Conservation (phyloP, 2,329 filamentous ascomycete genomes). For the Colletotrichum plurivorum region DNA sequence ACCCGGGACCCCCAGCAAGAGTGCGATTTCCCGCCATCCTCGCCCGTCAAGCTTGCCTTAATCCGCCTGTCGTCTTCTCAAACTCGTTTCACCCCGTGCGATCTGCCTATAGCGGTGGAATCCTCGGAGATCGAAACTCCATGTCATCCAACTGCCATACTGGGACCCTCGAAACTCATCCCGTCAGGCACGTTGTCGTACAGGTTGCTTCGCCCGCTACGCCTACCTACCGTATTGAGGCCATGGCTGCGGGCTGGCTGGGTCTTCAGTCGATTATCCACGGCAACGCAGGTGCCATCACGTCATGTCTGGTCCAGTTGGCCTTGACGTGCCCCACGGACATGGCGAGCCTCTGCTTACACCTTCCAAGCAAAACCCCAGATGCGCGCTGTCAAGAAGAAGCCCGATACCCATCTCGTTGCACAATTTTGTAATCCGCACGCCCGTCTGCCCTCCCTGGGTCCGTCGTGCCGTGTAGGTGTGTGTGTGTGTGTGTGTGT, state of each 20-base stretch:
- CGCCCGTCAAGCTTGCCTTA: background rate
- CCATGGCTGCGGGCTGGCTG: background rate
- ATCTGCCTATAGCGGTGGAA: constrained; percentile 12
- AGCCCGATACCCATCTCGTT: constrained; percentile 10
- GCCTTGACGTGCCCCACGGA: constrained; percentile 17
- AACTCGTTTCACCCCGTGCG: constrained; percentile 34
- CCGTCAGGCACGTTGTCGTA: constrained; percentile 16
- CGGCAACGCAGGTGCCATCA: background rate
- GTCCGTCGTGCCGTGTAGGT: background rate
- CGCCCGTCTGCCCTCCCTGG: constrained; percentile 7
- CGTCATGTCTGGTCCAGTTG: constrained; percentile 24
- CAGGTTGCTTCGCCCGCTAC: constrained; percentile 16
- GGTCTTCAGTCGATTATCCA: background rate
- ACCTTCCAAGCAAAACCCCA: constrained; percentile 13
- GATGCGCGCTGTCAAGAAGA: constrained; percentile 21
- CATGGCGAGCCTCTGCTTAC: constrained; percentile 14
- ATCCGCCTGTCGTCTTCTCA: constrained; percentile 18
- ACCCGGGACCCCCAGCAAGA: constrained; percentile 7
- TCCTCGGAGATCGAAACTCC: constrained; percentile 22
- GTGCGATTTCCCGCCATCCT: background rate
- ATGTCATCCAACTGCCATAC: constrained; percentile 17
- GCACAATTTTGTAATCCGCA: background rate
- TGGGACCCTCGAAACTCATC: constrained; percentile 26
- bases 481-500: constrained; percentile 3
- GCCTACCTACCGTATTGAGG: background rate